phyloP scores from a whole-genome alignment of 2,329 filamentous ascomycete genomes.

The Fusarium pseudoanthophilum region DNA sequence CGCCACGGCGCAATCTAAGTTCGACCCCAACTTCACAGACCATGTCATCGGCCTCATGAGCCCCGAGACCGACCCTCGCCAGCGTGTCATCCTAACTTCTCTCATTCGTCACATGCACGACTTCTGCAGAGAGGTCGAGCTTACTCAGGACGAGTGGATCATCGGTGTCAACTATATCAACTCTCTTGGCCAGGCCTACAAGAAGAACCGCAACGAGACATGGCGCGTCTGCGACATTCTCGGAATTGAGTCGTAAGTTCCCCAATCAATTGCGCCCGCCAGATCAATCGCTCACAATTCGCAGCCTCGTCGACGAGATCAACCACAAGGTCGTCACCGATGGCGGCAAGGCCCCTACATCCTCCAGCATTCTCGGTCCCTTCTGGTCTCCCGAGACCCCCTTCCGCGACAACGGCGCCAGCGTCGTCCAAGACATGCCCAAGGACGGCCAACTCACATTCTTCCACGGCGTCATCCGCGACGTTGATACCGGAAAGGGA shows the following conservation, averaged over 20 bases:
- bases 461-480: conserved; percentile 76
- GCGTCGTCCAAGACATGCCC: conserved; percentile 71
- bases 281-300: not conserved
- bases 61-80: conserved; percentile 72
- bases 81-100: conserved; percentile 70
- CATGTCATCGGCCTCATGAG: conserved; percentile 79
- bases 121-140: conserved; percentile 80
- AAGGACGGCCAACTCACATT: conserved; percentile 68
- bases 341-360: conserved; percentile 72
- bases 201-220: conserved; percentile 77
- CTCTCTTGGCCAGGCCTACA: conserved; percentile 75
- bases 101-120: conserved; percentile 80
- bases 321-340: conserved; percentile 72
- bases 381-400: conserved; percentile 82
- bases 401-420: conserved; percentile 73
- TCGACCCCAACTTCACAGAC: conserved; percentile 82
- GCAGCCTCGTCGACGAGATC: conserved; percentile 59
- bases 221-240: conserved; percentile 79
- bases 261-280: not conserved
- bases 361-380: conserved; percentile 79
- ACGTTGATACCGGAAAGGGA: conserved; percentile 72
- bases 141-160: conserved; percentile 82
- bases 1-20: conserved; percentile 50
- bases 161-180: conserved; percentile 80
- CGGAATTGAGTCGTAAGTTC: conserved; percentile 74